phyloP scores from a whole-genome alignment of 331 rosid species.

The Rosa hybrid region DNA sequence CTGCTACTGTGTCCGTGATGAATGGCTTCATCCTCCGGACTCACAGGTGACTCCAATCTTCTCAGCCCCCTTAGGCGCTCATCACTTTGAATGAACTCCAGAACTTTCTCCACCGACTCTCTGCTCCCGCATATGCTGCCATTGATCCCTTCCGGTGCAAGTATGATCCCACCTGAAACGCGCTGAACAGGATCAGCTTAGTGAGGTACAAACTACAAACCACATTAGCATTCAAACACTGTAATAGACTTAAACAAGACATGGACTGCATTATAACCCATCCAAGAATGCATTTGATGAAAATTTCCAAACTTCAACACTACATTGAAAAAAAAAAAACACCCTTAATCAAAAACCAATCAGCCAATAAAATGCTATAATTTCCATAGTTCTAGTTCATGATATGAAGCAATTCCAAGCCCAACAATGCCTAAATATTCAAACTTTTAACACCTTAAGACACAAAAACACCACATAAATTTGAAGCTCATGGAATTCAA shows the following conservation, averaged over 20 bases:
- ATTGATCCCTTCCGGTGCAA: slow-evolving; percentile 87
- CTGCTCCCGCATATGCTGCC: slow-evolving; percentile 87
- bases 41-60: slow-evolving; percentile 78
- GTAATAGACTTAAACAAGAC: neutral
- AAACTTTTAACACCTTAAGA: neutral
- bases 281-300: neutral
- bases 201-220: slow-evolving; percentile 40
- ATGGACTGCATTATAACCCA: neutral
- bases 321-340: neutral
- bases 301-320: neutral
- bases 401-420: neutral
- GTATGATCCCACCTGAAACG: slow-evolving; percentile 96
- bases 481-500: neutral
- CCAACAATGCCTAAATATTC: neutral
- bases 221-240: neutral
- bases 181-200: slow-evolving; percentile 74
- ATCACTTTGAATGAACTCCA: slow-evolving; percentile 69
- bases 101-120: slow-evolving; percentile 71
- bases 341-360: neutral
- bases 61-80: slow-evolving; percentile 60
- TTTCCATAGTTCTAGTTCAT: neutral
- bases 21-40: slow-evolving; percentile 93
- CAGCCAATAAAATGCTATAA: neutral
- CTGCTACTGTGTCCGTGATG: slow-evolving; percentile 76
- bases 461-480: neutral